Evolutionary conservation across 257 asterid genomes (phyloP), one percentile per base, ranked within the genome.

Genomic region (Craterostigma plantagineum): DNA sequence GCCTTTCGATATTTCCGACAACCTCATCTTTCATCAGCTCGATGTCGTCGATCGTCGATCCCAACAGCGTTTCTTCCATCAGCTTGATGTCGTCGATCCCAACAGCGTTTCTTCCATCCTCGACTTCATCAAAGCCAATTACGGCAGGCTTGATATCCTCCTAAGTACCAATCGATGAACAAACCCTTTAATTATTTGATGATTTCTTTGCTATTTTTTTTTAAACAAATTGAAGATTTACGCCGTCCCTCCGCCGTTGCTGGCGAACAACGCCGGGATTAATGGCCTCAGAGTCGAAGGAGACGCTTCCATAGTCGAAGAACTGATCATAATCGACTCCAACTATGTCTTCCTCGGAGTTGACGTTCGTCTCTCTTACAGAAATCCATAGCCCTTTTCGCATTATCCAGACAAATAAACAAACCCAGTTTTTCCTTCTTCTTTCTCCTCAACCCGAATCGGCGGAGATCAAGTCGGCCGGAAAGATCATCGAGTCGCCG

Each of bases 211-310:
- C n/a, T n/a, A n/a, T n/a, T n/a, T n/a, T n/a, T n/a, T n/a, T n/a
- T n/a, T n/a, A n/a, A n/a, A n/a, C n/a, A n/a, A n/a, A n/a, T n/a
- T n/a, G n/a, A n/a, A n/a, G n/a, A n/a, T n/a, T n/a, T n/a, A n/a
- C n/a, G n/a, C n/a, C n/a, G n/a, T n/a, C n/a, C n/a, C n/a, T n/a
- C n/a, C n/a, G n/a, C n/a, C n/a, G n/a, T n/a, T n/a, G 12, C 52
- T 69, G 82, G 69, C 65, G 37, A 73, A 69, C 14, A 69, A 66
- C 54, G 82, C 72, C 1, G 82, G 46, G 59, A 27, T 66, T 11
- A n/a, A 10, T 35, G 82, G 72, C 33, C 56, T 33, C 13, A 11
- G 14, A 3, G 30, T 50, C 37, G 51, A 59, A 34, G 46, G 2
- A 11, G 65, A 55, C 11, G 35, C 48, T 17, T 9, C n/a, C 1